Evolutionary conservation across 106 monocot genomes (phyloP).

Genomic region (Dendrobium chrysotoxum): DNA sequence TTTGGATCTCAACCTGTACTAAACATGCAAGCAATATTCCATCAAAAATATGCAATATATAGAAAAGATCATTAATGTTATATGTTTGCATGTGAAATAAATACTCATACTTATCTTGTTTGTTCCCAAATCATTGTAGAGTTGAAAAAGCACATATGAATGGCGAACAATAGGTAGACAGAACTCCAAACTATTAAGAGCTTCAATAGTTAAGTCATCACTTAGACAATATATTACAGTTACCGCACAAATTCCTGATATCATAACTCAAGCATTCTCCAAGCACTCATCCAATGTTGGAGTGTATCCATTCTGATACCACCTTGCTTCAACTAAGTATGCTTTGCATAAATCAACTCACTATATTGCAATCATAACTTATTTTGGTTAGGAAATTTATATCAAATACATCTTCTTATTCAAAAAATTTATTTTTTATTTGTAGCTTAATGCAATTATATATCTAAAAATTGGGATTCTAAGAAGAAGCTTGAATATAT

Average conservation of each 20-base stretch:
- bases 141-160: slow-evolving; percentile 7
- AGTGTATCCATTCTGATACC: slow-evolving; percentile 12
- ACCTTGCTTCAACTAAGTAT: slow-evolving; percentile 19
- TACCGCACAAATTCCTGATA: not conserved
- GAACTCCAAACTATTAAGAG: not conserved
- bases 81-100: not conserved
- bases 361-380: not conserved
- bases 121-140: slow-evolving; percentile 27
- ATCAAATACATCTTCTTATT: too few relatives aligned
- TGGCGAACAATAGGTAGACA: not conserved
- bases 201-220: slow-evolving; percentile 2
- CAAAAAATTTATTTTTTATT: too few relatives aligned
- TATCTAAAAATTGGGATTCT: too few relatives aligned
- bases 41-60: not conserved
- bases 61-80: not conserved
- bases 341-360: slow-evolving; percentile 20
- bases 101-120: not conserved
- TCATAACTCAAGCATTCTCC: slow-evolving; percentile 17
- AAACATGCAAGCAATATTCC: not conserved
- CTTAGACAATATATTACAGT: not conserved
- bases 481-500: too few relatives aligned
- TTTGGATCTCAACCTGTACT: slow-evolving; percentile 11
- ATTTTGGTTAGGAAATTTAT: not conserved
- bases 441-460: too few relatives aligned
- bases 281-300: slow-evolving; percentile 25